Evolutionary conservation across 2,329 filamentous ascomycete genomes (phyloP).

Genomic region (Fusarium tanahbumbuense): DNA sequence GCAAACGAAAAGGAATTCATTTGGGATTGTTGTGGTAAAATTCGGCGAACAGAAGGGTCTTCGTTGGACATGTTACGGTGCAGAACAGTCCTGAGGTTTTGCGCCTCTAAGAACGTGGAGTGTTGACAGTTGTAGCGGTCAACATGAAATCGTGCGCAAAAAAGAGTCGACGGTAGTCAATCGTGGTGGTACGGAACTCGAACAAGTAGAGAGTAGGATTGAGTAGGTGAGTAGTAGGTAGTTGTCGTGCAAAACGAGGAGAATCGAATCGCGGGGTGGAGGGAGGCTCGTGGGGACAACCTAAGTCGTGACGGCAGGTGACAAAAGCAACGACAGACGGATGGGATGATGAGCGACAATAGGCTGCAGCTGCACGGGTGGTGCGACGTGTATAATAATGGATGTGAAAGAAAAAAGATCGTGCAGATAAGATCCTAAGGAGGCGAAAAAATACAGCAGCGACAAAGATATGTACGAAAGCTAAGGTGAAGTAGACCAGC

Average conservation of each 20-base stretch:
- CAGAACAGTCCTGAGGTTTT: conserved; percentile 39
- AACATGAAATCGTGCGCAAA: conserved; percentile 49
- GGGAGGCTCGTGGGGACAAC: conserved; percentile 34
- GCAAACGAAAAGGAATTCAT: conserved; percentile 82
- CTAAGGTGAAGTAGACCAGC: conserved; percentile 18
- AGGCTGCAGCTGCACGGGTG: neutral
- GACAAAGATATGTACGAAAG: conserved; percentile 34
- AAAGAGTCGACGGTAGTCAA: conserved; percentile 13
- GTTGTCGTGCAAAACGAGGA: conserved; percentile 29
- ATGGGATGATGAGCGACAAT: conserved; percentile 16
- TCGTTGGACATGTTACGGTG: conserved; percentile 65
- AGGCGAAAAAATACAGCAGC: conserved; percentile 13
- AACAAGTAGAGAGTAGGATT: conserved; percentile 5
- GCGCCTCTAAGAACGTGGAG: conserved; percentile 43
- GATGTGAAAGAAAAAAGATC: conserved; percentile 12
- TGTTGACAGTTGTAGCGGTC: conserved; percentile 28
- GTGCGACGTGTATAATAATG: conserved; percentile 5
- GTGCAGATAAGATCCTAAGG: conserved; percentile 5
- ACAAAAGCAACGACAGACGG: conserved; percentile 37
- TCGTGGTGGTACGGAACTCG: conserved; percentile 13
- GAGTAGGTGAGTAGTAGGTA: conserved; percentile 5
- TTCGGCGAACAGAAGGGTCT: conserved; percentile 70
- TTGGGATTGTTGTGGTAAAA: conserved; percentile 70
- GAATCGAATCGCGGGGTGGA: conserved; percentile 42
- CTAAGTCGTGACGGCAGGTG: conserved; percentile 25